These are phyloP conservation scores for Lithospermum erythrorhizon DNA, from an alignment of 257 asterid genomes.

Conservation along the genomic window DNA sequence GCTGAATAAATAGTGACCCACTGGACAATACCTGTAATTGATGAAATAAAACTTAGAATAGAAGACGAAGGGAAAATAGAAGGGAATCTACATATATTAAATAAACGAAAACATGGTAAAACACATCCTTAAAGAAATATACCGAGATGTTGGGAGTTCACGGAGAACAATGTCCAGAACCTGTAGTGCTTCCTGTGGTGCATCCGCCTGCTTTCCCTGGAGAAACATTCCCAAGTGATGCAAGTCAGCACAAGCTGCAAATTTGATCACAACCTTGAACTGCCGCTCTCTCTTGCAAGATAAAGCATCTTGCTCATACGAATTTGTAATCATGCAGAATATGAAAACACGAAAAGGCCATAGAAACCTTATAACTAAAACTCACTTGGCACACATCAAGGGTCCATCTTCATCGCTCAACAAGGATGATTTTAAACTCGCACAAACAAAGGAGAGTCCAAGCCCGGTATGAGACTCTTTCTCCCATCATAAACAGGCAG, in stretches of 20 bases:
- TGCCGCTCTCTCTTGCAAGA: constrained; percentile 69
- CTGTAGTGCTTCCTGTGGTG: constrained; percentile 94
- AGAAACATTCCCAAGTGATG: constrained; percentile 86
- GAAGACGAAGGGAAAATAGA: no score
- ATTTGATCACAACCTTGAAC: constrained; percentile 71
- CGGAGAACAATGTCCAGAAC: no score
- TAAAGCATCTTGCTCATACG: not conserved
- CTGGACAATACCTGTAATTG: constrained; percentile 47
- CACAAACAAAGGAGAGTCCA: constrained; percentile 88
- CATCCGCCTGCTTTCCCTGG: constrained; percentile 88
- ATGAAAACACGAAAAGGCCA: not conserved
- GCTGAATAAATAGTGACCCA: constrained; percentile 84
- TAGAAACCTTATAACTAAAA: not conserved
- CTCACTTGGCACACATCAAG: constrained; percentile 48
- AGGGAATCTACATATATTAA: not conserved
- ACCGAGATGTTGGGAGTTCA: constrained; percentile 86
- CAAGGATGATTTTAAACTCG: constrained; percentile 60
- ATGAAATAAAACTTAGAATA: not conserved
- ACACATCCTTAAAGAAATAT: not conserved
- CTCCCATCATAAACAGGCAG: constrained; percentile 99
- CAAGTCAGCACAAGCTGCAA: constrained; percentile 92
- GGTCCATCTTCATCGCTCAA: constrained; percentile 79
- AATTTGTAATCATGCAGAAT: not conserved
- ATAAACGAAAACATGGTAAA: not conserved
- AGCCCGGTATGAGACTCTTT: constrained; percentile 91